Evolutionary conservation across 257 asterid genomes (phyloP), one percentile per base, ranked within the genome.

Genomic region (Cynanchum wilfordii): DNA sequence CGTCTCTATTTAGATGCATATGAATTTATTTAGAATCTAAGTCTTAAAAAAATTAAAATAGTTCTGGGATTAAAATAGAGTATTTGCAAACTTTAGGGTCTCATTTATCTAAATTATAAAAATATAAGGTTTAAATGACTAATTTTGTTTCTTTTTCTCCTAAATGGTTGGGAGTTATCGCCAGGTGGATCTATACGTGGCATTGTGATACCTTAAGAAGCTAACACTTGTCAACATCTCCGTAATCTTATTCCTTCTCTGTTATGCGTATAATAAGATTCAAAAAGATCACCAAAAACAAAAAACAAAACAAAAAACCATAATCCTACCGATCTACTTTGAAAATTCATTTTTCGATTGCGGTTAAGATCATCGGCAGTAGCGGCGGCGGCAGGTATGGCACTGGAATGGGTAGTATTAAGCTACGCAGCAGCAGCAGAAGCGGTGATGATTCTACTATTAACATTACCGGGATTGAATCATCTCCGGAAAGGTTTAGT

Each of bases 351-450:
- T 51, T 51, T 7, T 47, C 50, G 13, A 45, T 11, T 3, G 52
- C 52, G 13, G n/a, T 19, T 3, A 19, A 22, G 58, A 56, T 56
- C 38, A 33, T 33, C 38, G 38, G 38, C n/a, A n/a, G n/a, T n/a
- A n/a, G n/a, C 30, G 30, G 29, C 17, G 2, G 1, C 20, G 30
- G 63, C 4, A 56, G 64, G 36, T 22, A 86, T 88, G 94, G 91
- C 89, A 22, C 59, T 88, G 67, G 89, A 88, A 79, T 88, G 94
- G 94, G 88, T 88, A 47, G 81, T 83, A 20, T 33, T 88, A 20
- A 75, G 89, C 71, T 84, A 76, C 66, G 84, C 77, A 8, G 85
- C 84, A 0, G 88, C 85, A 10, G 91, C 85, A 38, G 95, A 86
- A 30, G 74, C 80, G 30, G 78, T 87, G 75, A 77, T 88, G 60